Evolutionary conservation across 306 rosid species (phyloP), one percentile per base, ranked within the genome.

Genomic region (Mimosa bimucronata): DNA sequence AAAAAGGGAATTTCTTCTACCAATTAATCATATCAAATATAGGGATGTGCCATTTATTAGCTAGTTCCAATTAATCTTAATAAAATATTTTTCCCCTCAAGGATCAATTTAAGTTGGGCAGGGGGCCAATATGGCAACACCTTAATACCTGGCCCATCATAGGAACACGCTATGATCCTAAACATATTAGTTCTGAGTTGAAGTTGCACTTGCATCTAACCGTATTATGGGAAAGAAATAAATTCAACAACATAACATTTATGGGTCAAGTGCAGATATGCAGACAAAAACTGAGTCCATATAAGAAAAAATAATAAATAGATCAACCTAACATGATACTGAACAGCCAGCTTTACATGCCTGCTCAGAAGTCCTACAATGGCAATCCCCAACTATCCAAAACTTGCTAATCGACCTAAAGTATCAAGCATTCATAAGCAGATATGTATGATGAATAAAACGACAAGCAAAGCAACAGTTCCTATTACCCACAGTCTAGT

Each of bases 341-440:
- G 13, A 81, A 75, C 53, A 72, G 11, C 71, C 10, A 44, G 76
- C 67, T 62, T 15, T 61, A 40, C 41, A 73, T 78, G 83, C 77
- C 40, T 74, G 61, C 79, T 48, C 55, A 71, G 45, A 60, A 9
- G 28, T 77, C 66, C 66, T 16, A 40, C 34, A 18, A 74, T 46
- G 41, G 67, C 55, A 83, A 61, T 57, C 76, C 58, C 74, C 53
- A 78, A 66, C 58, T 60, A 76, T 72, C 73, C 53, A 66, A 50
- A 58, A 23, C 52, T 41, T 26, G 70, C 66, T 66, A 77, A 52
- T 71, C 61, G 44, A 75, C 34, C 42, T 16, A 76, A 50, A 78
- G 30, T 55, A 25, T 50, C 16, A n/a, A 7, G 46, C 45, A 50
- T 40, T 67, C 42, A 68, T 67, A 18, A 37, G 66, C 61, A 76